phyloP scores from a whole-genome alignment of 352 stramenopile genomes.

The Globisporangium cystogenes region DNA sequence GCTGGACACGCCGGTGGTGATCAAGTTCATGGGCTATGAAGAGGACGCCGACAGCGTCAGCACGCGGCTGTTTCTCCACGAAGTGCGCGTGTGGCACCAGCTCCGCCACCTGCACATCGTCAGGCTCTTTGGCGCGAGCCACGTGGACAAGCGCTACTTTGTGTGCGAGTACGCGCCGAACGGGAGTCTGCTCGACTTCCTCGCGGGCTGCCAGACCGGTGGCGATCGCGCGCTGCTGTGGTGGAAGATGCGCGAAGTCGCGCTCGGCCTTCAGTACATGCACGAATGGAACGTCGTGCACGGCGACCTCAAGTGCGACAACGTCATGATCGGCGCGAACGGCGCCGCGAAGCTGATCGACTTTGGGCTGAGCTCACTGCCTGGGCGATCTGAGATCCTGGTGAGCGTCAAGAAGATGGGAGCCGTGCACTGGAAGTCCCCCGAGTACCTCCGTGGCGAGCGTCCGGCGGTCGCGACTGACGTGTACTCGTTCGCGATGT shows the following conservation, averaged over 20 bases:
- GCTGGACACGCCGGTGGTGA: slow-evolving; percentile 4
- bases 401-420: not conserved
- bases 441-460: slow-evolving; percentile 3
- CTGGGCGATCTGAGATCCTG: not conserved
- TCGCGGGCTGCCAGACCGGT: too few relatives aligned
- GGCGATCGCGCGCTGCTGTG: slow-evolving; percentile 6
- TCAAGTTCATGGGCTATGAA: slow-evolving; percentile 14
- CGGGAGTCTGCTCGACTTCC: not conserved
- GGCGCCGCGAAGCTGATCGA: slow-evolving; percentile 10
- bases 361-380: not conserved
- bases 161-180: slow-evolving; percentile 3
- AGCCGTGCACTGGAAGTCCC: not conserved
- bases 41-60: not conserved
- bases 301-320: slow-evolving; percentile 19
- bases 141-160: slow-evolving; percentile 1
- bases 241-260: slow-evolving; percentile 17
- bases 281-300: slow-evolving; percentile 15
- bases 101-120: slow-evolving; percentile 3
- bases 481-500: slow-evolving; percentile 5
- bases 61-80: slow-evolving; percentile 1
- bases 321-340: slow-evolving; percentile 15
- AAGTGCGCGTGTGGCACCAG: slow-evolving; percentile 4
- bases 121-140: slow-evolving; percentile 4
- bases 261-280: slow-evolving; percentile 22
- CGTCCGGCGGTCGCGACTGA: slow-evolving; percentile 1